Base-by-base conservation (phyloP, 2,329 filamentous ascomycete genomes). In the Xylariaceae sp. region DNA sequence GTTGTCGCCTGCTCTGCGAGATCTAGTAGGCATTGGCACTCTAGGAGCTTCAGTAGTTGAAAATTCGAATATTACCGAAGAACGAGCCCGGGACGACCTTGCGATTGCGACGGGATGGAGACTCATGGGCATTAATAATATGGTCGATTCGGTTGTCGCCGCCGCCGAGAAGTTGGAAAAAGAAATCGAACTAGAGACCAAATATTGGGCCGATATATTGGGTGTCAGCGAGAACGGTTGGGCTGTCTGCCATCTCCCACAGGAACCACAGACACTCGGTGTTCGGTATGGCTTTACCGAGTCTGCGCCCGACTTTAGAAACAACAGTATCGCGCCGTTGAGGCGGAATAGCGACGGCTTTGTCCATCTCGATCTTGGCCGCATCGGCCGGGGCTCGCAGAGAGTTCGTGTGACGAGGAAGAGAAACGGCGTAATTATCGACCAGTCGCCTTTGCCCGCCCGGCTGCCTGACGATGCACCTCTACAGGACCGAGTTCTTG, bases 241-340 rank as follows among this genome's bases (percentile, higher is more conserved):
- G 93, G 88, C 89, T 19, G 78, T 98, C 18, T 93, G 89, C 64
- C 84, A 89, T 47, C 77, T 95, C 41, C 91, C 91, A 0, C 79
- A 86, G 6, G 87, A 93, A 64, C 80, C 81, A 48, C 85, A 90
- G 64, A 87, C 86, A 0, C 79, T 98, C 48, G 92, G 89, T 19
- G 93, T 98, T 37, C 87, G 90, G 61, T 97, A 93, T 73, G 95
- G 93, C 7, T 96, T 96, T 69, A 82, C 89, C 12, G 93, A 97
- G 77, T 82, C 84, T 20, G 77, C 82, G 1, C 74, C 82, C 4
- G 79, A 84, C 20, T 87, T 87, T 63, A 81, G 80, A 57, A 76
- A 88, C 61, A 88, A 87, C 26, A 92, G 92, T n/a, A 81, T 96
- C 16, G 93, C 91, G 2, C 89, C 91, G 0, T 79, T 99, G 65